These are phyloP conservation scores for Anethum foeniculum DNA, from an alignment of 140 eudicot genomes.

Conservation along the genomic window DNA sequence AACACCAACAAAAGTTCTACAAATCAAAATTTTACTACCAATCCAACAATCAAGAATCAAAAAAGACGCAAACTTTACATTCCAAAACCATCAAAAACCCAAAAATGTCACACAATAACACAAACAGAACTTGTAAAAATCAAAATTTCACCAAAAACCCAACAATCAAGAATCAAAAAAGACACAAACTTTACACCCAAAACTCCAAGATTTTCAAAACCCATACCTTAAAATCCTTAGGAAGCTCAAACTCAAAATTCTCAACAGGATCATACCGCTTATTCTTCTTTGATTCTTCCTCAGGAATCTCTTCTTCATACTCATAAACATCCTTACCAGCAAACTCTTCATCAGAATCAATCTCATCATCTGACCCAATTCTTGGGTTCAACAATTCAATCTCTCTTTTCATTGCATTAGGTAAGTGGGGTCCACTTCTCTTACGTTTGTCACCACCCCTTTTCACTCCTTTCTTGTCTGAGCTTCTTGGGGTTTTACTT, in stretches of 20 bases:
- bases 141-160: background rate
- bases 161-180: background rate
- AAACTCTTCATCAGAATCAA: conserved; percentile 26
- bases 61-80: background rate
- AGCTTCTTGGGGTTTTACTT: background rate
- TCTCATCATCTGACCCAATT: conserved; percentile 31
- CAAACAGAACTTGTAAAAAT: background rate
- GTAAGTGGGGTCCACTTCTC: conserved; percentile 66
- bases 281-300: conserved; percentile 68
- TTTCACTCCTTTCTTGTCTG: background rate
- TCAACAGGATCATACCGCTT: conserved; percentile 77
- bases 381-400: conserved; percentile 24
- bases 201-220: background rate
- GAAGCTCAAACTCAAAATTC: conserved; percentile 56
- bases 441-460: conserved; percentile 8
- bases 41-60: background rate
- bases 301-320: conserved; percentile 61
- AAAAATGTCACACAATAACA: background rate
- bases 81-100: background rate
- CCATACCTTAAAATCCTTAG: conserved; percentile 58
- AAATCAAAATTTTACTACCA: background rate
- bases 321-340: conserved; percentile 48
- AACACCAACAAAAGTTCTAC: background rate
- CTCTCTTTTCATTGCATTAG: conserved; percentile 46
- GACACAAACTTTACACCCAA: background rate